Percentiles rank a stretch among this genome's conserved stretches.
Evolutionary conservation across 106 monocot genomes (phyloP).

Genomic region (Hemerocallis citrina): DNA sequence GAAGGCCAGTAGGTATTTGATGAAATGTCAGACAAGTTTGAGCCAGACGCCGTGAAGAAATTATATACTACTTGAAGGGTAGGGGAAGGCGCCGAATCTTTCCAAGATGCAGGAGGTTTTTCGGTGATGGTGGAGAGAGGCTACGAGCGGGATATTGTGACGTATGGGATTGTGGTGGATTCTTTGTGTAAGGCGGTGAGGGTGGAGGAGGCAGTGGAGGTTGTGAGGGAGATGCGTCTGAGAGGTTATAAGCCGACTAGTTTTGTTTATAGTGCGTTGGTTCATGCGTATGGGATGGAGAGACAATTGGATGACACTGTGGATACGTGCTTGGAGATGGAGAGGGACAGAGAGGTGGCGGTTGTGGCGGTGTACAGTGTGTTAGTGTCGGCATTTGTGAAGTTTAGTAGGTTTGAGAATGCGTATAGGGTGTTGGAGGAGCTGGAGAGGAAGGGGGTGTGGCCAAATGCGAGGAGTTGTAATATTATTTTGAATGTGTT

Average conservation of each 20-base stretch:
- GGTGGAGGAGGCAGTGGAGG: slow-evolving; percentile 52
- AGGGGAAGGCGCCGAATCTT: slow-evolving; percentile 84
- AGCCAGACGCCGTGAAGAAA: slow-evolving; percentile 70
- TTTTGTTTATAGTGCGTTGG: slow-evolving; percentile 75
- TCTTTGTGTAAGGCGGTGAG: slow-evolving; percentile 70
- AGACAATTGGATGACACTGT: slow-evolving; percentile 66
- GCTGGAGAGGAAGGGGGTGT: slow-evolving; percentile 53
- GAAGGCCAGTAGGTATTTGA: slow-evolving; percentile 89
- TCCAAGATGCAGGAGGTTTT: slow-evolving; percentile 69
- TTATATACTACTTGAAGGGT: slow-evolving; percentile 86
- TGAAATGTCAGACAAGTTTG: slow-evolving; percentile 48
- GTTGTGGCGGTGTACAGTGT: slow-evolving; percentile 84
- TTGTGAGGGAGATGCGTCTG: slow-evolving; percentile 52
- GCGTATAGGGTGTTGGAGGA: slow-evolving; percentile 59
- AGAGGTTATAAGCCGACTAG: slow-evolving; percentile 53
- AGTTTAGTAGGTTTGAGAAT: slow-evolving; percentile 52
- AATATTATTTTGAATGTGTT: slow-evolving; percentile 71
- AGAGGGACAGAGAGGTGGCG: slow-evolving; percentile 48
- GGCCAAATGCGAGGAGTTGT: slow-evolving; percentile 74
- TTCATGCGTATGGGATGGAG: slow-evolving; percentile 79
- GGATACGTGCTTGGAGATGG: slow-evolving; percentile 71
- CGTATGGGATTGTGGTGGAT: slow-evolving; percentile 95
- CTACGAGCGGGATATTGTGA: slow-evolving; percentile 75
- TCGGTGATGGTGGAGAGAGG: slow-evolving; percentile 46
- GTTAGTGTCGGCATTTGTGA: slow-evolving; percentile 69